phyloP scores from a whole-genome alignment of 2,329 filamentous ascomycete genomes.

The Penicillium vulpinum region DNA sequence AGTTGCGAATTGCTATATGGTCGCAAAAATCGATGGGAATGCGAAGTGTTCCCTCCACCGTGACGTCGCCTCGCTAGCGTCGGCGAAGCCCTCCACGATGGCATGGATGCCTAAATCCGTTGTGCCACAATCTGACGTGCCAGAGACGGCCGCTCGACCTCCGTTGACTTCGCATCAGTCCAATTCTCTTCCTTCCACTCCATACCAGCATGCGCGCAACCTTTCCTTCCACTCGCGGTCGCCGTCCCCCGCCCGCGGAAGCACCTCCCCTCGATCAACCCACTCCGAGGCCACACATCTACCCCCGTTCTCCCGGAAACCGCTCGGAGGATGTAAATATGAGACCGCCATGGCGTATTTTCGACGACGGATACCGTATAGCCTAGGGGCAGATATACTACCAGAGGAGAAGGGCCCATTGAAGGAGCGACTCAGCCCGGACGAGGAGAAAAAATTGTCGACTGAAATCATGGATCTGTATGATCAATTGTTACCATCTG shows the following conservation, averaged over 20 bases:
- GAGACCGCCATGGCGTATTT: slow-evolving; percentile 83
- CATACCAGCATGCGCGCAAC: slow-evolving; percentile 81
- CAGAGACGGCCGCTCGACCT: slow-evolving; percentile 46
- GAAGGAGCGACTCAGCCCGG: slow-evolving; percentile 68
- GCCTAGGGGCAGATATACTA: slow-evolving; percentile 75
- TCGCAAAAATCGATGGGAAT: slow-evolving; percentile 46
- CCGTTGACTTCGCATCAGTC: slow-evolving; percentile 66
- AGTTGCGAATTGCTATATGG: slow-evolving; percentile 43
- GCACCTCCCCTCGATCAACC: slow-evolving; percentile 84
- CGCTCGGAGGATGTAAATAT: slow-evolving; percentile 75
- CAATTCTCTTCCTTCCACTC: slow-evolving; percentile 89
- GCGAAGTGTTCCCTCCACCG: slow-evolving; percentile 39
- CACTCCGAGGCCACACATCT: slow-evolving; percentile 84
- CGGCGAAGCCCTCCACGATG: slow-evolving; percentile 43
- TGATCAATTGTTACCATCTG: slow-evolving; percentile 77
- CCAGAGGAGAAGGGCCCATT: slow-evolving; percentile 67
- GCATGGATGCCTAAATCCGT: slow-evolving; percentile 41
- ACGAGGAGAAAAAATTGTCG: slow-evolving; percentile 73
- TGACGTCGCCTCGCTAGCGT: slow-evolving; percentile 47
- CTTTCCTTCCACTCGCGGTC: slow-evolving; percentile 76
- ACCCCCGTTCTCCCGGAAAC: slow-evolving; percentile 66
- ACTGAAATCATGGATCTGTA: slow-evolving; percentile 85
- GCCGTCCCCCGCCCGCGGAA: slow-evolving; percentile 75
- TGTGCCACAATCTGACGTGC: slow-evolving; percentile 31
- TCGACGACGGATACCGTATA: slow-evolving; percentile 87